Evolutionary conservation across 306 rosid species (phyloP).

Genomic region (Cucurbita maxima): DNA sequence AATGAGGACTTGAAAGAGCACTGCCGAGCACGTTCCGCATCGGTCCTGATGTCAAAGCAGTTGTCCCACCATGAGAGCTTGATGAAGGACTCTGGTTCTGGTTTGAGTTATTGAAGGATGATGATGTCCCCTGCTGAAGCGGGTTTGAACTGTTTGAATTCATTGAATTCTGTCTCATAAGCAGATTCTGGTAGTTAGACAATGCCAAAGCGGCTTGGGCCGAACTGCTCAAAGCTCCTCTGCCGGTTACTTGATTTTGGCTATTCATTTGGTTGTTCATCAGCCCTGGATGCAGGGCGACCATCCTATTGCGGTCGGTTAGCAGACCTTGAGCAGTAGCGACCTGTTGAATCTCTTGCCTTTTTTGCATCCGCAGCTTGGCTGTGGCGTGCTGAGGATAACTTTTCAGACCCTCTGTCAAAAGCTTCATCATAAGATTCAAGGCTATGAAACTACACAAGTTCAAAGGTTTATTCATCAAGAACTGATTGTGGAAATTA

Average conservation of each 20-base stretch:
- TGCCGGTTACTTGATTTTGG: slow-evolving; percentile 36
- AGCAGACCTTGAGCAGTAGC: slow-evolving; percentile 74
- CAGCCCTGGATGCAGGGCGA: slow-evolving; percentile 60
- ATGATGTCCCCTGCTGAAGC: slow-evolving; percentile 54
- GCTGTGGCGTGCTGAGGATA: slow-evolving; percentile 59
- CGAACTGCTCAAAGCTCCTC: slow-evolving; percentile 60
- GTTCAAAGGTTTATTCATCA: background rate
- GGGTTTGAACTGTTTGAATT: slow-evolving; percentile 51
- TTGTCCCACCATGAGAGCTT: slow-evolving; percentile 41
- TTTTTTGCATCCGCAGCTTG: slow-evolving; percentile 79
- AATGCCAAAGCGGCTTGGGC: slow-evolving; percentile 68
- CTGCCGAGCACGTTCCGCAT: slow-evolving; percentile 49
- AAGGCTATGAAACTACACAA: background rate
- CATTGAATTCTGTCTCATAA: slow-evolving; percentile 63
- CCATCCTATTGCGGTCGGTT: slow-evolving; percentile 62
- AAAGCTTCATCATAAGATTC: background rate
- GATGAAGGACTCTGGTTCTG: slow-evolving; percentile 66
- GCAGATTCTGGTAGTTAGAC: slow-evolving; percentile 57
- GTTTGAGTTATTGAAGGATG: slow-evolving; percentile 52
- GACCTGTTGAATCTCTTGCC: slow-evolving; percentile 86
- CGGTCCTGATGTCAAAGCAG: slow-evolving; percentile 44
- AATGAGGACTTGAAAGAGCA: slow-evolving; percentile 51
- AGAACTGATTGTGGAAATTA: background rate
- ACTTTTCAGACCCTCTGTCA: slow-evolving; percentile 77
- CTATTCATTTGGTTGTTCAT: slow-evolving; percentile 49